Evolutionary conservation across 148 eudicot genomes (phyloP).

Genomic region (Limonium bicolor): DNA sequence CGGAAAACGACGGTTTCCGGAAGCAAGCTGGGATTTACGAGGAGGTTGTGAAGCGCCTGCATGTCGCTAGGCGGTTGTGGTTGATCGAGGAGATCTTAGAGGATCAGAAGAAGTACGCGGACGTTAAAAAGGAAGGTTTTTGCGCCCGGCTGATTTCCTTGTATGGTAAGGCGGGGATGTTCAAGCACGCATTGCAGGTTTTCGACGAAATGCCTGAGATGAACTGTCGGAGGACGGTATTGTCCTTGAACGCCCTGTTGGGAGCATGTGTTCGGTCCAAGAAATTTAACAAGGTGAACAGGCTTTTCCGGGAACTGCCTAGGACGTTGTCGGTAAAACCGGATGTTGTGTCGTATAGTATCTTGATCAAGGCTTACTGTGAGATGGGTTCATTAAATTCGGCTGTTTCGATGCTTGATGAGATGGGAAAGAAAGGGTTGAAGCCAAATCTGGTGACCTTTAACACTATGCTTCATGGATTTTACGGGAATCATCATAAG

Average conservation of each 20-base stretch:
- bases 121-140: constrained; percentile 35
- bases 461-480: constrained; percentile 10
- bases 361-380: constrained; percentile 23
- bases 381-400: constrained; percentile 23
- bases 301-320: constrained; percentile 25
- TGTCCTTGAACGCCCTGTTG: constrained; percentile 53
- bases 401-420: constrained; percentile 7
- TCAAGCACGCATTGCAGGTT: constrained; percentile 39
- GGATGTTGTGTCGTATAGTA: constrained; percentile 44
- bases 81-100: constrained; percentile 49
- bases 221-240: constrained; percentile 24
- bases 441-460: constrained; percentile 14
- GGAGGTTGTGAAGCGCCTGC: constrained; percentile 35
- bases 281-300: constrained; percentile 23
- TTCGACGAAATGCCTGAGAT: constrained; percentile 59
- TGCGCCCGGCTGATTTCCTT: constrained; percentile 23
- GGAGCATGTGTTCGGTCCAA: constrained; percentile 35
- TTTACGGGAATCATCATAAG: constrained; percentile 5
- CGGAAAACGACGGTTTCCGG: constrained; percentile 20
- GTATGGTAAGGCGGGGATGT: constrained; percentile 55
- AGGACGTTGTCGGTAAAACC: constrained; percentile 25
- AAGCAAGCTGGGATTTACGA: constrained; percentile 22
- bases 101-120: constrained; percentile 34
- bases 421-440: constrained; percentile 24
- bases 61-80: constrained; percentile 18